A percentile compares a stretch with the other conserved stretches of the same genome.
Conservation (phyloP, 129 eudicot species). For the Heracleum sosnowskyi region DNA sequence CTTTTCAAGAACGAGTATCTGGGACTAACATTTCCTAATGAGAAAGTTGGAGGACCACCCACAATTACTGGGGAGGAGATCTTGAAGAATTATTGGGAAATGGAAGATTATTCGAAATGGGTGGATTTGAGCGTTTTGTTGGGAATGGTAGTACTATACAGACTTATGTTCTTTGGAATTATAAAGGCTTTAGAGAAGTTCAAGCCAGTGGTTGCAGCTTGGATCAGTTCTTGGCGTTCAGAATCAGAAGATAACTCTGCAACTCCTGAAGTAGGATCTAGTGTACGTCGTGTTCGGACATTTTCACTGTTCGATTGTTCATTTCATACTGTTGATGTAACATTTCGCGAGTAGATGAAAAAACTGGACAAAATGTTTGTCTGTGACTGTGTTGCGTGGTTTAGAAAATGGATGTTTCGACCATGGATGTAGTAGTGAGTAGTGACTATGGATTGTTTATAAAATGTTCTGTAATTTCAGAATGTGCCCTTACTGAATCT, state of each 20-base stretch:
- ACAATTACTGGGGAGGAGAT: conserved; percentile 24
- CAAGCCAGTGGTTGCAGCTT: conserved; percentile 22
- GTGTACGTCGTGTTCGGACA: conserved; percentile 10
- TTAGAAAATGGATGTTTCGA: not conserved
- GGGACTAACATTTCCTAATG: conserved; percentile 26
- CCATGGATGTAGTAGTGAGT: not conserved
- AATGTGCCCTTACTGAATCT: too few species aligned
- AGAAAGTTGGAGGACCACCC: conserved; percentile 17
- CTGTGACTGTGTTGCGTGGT: not conserved
- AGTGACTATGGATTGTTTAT: too few species aligned
- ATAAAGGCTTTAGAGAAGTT: conserved; percentile 23
- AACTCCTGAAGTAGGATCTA: not conserved
- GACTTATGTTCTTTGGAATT: conserved; percentile 19
- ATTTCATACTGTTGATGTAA: conserved; percentile 6
- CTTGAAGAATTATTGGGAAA: conserved; percentile 17
- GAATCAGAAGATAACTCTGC: conserved; percentile 6
- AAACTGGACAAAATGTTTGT: not conserved
- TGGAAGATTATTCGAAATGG: conserved; percentile 30
- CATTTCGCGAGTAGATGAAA: not conserved
- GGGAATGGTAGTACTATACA: conserved; percentile 22
- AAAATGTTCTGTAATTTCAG: not conserved
- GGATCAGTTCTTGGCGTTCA: not conserved
- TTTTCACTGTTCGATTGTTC: conserved; percentile 6
- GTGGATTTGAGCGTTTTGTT: conserved; percentile 23
- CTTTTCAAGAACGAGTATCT: conserved; percentile 36